Conservation (phyloP, 164 flowering plant species). For the Stephania japonica region DNA sequence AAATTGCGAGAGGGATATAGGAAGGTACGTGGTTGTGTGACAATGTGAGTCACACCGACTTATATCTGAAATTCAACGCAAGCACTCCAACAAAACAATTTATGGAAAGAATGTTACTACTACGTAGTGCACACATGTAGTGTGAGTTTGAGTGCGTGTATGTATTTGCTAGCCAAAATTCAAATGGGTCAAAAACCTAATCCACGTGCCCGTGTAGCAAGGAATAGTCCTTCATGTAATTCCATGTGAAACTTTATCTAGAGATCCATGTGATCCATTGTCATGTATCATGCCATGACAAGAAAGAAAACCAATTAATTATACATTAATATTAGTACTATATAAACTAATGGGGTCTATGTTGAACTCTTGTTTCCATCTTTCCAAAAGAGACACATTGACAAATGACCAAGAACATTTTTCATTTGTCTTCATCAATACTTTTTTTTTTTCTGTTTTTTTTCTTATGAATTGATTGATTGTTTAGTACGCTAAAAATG, state of each 20-base stretch:
- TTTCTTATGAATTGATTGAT: not conserved
- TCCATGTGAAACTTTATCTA: slow-evolving; percentile 9
- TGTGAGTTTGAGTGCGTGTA: not conserved
- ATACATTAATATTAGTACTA: too few species aligned
- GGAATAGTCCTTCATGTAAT: not conserved
- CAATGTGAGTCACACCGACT: not conserved
- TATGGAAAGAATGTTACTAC: not conserved
- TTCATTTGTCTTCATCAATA: not conserved
- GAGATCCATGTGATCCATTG: slow-evolving; percentile 11
- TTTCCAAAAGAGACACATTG: too few species aligned
- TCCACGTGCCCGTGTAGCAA: not conserved
- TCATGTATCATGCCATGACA: not conserved
- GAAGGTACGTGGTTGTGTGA: not conserved
- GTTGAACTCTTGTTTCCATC: too few species aligned
- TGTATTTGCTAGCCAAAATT: not conserved
- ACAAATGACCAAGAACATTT: not conserved
- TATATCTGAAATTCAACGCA: not conserved
- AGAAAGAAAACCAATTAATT: too few species aligned
- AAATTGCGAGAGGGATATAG: not conserved
- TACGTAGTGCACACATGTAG: not conserved
- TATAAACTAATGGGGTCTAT: too few species aligned
- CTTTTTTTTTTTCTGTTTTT: too few species aligned
- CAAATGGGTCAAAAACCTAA: not conserved
- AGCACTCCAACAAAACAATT: not conserved
- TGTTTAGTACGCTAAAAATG: slow-evolving; percentile 5